These are phyloP conservation scores for Gracilaria domingensis DNA, from an alignment of 23 red algal species.

Conservation along the genomic window DNA sequence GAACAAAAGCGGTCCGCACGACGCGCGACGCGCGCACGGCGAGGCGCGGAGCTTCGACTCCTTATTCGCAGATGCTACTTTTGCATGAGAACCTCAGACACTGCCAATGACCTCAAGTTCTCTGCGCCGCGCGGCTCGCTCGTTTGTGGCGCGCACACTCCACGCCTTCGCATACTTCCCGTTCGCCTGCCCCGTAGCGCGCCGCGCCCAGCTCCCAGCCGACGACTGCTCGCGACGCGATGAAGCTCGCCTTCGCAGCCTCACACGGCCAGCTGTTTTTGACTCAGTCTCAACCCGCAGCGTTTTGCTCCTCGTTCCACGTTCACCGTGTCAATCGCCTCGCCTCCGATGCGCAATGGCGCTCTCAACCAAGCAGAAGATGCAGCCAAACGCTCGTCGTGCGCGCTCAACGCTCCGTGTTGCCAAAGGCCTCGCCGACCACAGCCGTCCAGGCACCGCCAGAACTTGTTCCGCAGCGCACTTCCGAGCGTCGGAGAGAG, in stretches of 20 bases:
- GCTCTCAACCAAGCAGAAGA: not conserved
- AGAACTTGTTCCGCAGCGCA: not conserved
- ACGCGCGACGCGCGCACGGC: not conserved
- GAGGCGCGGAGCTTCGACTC: not conserved
- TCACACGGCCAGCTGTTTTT: not conserved
- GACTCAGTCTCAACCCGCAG: not conserved
- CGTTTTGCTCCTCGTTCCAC: not conserved
- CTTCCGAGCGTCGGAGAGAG: not conserved
- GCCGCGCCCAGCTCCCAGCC: no score
- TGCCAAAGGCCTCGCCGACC: not conserved
- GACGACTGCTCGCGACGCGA: no score
- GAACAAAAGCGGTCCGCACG: constrained; percentile 3
- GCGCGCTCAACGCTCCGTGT: not conserved
- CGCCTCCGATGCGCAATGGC: not conserved
- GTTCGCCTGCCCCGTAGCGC: not conserved
- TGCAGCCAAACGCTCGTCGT: not conserved
- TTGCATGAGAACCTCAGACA: constrained; percentile 12
- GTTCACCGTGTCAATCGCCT: not conserved
- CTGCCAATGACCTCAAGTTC: no score
- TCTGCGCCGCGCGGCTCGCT: not conserved
- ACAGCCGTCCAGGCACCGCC: not conserved
- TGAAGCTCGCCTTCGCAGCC: not conserved
- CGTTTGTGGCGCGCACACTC: not conserved
- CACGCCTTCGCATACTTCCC: no score
- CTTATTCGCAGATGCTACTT: constrained; percentile 36